Evolutionary conservation across 352 stramenopile genomes (phyloP), one percentile per base, ranked within the genome.

Genomic region (Pythium rishiriense): DNA sequence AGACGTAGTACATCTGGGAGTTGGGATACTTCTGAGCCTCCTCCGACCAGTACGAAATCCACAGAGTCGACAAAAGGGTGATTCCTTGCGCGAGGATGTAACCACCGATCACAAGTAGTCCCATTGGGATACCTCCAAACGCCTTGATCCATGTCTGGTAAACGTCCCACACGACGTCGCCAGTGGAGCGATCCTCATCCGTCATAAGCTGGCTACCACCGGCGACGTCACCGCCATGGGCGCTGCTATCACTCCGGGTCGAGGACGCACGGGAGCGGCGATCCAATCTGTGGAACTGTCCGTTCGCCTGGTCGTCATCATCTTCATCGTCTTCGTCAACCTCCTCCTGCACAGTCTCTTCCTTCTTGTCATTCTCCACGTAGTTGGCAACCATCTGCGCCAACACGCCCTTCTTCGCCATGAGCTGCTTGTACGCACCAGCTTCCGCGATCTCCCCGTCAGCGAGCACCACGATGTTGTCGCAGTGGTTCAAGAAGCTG

Each of bases 31-130:
- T 68, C 21, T 74, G 50, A 0, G 79, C 57, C 67, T 97, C 63
- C 48, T 94, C 79, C 25, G 92, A 93, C 92, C 95, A 99, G 63
- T 97, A 93, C n/a, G 93, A 97, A 24, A 99, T 83, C 93, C 93
- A 99, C 45, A 91, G 37, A 6, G 83, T 91, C 51, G 80, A 76
- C 21, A 83, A 19, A 15, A 93, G 49, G n/a, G 69, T 78, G 33
- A 88, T 62, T 7, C 66, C 70, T 57, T 93, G 78, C 2, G 80
- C 79, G 4, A 68, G 53, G 17, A 82, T 70, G 68, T 81, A 91
- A 12, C 71, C 76, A 5, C 89, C 25, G n/a, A 93, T 60, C 14
- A 91, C 78, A 14, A 84, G 39, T 26, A 83, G 62, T 9, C 67
- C 78, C 22, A 79, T 78, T 14, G 67, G 70, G n/a, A 79, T 66